Percentiles rank a stretch among this genome's conserved stretches.
Conservation (phyloP, 2,329 filamentous ascomycete genomes). For the Botrytis fabae region DNA sequence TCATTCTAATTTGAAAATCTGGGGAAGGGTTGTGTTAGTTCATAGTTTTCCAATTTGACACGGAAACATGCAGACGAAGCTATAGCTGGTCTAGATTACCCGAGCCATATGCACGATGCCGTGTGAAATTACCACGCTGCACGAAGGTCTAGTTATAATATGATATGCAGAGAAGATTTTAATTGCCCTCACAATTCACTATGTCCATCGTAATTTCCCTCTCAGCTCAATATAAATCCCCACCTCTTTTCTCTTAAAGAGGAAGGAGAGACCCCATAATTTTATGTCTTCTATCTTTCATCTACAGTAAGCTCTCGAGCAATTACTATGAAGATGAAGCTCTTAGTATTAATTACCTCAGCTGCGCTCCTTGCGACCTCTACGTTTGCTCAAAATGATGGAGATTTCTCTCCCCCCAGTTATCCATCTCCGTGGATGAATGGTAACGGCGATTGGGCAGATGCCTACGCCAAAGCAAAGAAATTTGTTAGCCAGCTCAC, state of each 20-base stretch:
- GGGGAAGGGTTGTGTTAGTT: conserved; percentile 5
- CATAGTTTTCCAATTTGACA: not conserved
- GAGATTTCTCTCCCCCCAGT: conserved; percentile 36
- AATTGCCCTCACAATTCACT: not conserved
- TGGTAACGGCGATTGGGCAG: conserved; percentile 54
- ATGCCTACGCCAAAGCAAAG: conserved; percentile 70
- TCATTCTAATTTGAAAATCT: conserved; percentile 6
- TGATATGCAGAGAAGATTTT: not conserved
- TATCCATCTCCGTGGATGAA: conserved; percentile 42
- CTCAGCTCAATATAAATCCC: not conserved
- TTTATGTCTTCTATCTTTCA: conserved; percentile 4
- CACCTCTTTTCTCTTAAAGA: not conserved
- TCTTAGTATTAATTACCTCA: conserved; percentile 25
- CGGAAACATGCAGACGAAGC: not conserved
- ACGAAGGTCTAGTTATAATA: not conserved
- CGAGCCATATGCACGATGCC: conserved; percentile 19
- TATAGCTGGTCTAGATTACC: conserved; percentile 13
- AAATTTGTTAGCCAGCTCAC: conserved; percentile 72
- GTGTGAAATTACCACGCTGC: conserved; percentile 8
- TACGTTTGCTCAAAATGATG: conserved; percentile 33
- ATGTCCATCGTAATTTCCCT: not conserved
- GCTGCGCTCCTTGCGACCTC: conserved; percentile 29
- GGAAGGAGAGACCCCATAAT: not conserved
- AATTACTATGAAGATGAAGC: conserved; percentile 31
- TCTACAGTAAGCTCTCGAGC: not conserved